phyloP scores from a whole-genome alignment of 352 stramenopile species.

The Hyaloperonospora arabidopsidis region DNA sequence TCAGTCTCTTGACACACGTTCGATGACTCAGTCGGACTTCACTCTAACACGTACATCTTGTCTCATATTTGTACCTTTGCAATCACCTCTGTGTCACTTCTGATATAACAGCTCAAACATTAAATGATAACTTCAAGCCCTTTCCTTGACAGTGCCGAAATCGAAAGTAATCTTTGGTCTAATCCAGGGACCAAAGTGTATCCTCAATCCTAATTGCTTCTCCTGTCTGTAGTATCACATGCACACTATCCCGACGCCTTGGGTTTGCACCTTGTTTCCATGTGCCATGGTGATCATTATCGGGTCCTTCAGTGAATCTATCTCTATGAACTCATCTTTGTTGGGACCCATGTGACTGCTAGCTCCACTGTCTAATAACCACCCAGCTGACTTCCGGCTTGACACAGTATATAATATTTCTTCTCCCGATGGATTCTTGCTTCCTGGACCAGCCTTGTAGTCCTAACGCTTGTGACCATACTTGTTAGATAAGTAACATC shows the following conservation, averaged over 20 bases:
- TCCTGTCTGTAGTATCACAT: not conserved
- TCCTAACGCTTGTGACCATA: constrained; percentile 2
- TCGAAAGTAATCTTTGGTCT: not conserved
- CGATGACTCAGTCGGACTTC: not conserved
- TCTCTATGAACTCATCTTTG: not conserved
- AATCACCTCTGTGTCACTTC: not conserved
- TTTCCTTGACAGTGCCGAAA: not conserved
- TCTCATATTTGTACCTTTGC: not conserved
- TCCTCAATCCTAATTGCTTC: not conserved
- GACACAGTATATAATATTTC: not conserved
- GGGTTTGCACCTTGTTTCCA: not conserved
- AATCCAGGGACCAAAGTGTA: not conserved
- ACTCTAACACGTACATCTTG: not conserved
- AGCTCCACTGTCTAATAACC: constrained; percentile 3
- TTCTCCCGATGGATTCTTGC: not conserved
- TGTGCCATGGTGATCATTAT: not conserved
- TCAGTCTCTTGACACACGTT: not conserved
- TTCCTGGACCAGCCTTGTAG: not conserved
- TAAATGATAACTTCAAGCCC: not conserved
- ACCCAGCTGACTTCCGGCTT: not conserved
- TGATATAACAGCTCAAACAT: not conserved
- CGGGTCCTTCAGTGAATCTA: not conserved
- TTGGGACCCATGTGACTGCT: no score
- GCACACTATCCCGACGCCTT: not conserved
- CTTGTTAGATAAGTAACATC: not conserved